phyloP scores from a whole-genome alignment of 176 grass and related monocot genomes.

The Guadua angustifolia region DNA sequence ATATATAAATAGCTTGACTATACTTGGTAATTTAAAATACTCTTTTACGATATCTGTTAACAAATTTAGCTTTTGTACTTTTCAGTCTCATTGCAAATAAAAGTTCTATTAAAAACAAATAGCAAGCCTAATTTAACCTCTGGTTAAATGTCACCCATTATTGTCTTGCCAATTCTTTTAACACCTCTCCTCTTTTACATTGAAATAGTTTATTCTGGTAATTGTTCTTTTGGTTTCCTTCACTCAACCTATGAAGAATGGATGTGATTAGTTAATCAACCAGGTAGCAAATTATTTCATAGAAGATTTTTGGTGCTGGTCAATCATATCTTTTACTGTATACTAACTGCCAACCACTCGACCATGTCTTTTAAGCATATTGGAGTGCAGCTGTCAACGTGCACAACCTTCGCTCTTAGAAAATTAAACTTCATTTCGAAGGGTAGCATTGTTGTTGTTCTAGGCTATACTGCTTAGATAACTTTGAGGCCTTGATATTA shows the following conservation, averaged over 20 bases:
- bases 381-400: not conserved
- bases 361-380: conserved; percentile 15
- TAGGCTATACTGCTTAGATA: not conserved
- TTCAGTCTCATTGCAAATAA: not conserved
- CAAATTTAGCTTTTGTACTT: not conserved
- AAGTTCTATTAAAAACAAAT: not conserved
- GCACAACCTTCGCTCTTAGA: conserved; percentile 5
- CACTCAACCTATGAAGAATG: not conserved
- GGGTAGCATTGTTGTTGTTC: not conserved
- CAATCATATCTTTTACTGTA: not conserved
- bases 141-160: not conserved
- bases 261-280: not conserved
- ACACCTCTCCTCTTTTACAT: not conserved
- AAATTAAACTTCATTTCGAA: not conserved
- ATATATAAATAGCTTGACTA: conserved; percentile 6
- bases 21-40: conserved; percentile 13
- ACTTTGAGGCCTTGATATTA: conserved; percentile 24
- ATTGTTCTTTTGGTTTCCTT: conserved; percentile 22
- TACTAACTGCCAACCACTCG: not conserved
- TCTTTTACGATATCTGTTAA: conserved; percentile 14
- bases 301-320: not conserved
- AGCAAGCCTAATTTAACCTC: conserved; percentile 1
- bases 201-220: not conserved
- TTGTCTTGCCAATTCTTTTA: not conserved
- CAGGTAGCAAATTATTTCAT: not conserved